Conservation (phyloP, 495 filamentous ascomycete species). For the Xylaria palmicola region DNA sequence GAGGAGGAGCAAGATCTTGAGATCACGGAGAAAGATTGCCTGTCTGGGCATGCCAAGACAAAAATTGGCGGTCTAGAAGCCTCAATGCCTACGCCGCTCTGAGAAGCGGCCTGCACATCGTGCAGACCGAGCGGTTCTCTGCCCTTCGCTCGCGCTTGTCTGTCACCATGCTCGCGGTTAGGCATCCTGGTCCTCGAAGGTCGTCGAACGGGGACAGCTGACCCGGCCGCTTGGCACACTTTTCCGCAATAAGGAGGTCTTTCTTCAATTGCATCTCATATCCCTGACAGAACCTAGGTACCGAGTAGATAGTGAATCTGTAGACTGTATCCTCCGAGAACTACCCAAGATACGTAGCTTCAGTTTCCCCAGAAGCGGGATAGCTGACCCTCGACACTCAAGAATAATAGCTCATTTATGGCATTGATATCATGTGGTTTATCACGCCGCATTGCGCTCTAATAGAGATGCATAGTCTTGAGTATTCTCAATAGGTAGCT, state of each 20-base stretch:
- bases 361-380: background rate
- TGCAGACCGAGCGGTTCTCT: conserved; percentile 1
- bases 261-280: background rate
- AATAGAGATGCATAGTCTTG: background rate
- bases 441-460: background rate
- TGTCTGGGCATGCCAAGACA: conserved; percentile 4
- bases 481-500: background rate
- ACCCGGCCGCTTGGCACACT: conserved; percentile 5
- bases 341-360: background rate
- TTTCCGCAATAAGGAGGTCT: conserved; percentile 25
- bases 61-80: conserved; percentile 3
- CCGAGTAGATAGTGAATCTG: background rate
- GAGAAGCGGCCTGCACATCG: background rate
- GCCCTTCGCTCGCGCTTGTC: background rate
- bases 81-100: background rate
- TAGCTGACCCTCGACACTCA: background rate
- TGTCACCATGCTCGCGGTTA: no score
- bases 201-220: background rate
- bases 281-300: background rate
- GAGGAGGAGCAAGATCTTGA: background rate
- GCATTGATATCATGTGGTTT: background rate
- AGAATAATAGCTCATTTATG: background rate
- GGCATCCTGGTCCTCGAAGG: no score
- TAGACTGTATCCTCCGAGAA: background rate
- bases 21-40: conserved; percentile 5